Conservation (phyloP, 2,329 filamentous ascomycete genomes). For the Calonectria pseudoturangicola region DNA sequence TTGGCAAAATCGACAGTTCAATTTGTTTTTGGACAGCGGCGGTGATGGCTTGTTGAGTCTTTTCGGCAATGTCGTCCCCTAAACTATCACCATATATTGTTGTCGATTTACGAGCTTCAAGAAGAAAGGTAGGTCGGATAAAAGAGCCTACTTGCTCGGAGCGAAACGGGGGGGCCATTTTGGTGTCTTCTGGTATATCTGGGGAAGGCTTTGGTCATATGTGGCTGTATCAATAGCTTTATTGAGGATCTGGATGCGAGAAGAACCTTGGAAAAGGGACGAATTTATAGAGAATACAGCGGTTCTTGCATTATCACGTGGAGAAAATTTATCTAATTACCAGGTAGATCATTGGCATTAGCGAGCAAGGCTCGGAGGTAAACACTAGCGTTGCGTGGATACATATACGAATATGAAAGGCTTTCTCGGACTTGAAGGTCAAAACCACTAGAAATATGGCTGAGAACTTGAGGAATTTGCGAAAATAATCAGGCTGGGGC, state of each 20-base stretch:
- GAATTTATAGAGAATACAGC: background rate
- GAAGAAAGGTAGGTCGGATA: background rate
- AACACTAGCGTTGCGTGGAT: background rate
- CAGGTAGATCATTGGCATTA: background rate
- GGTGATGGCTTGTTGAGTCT: slow-evolving; percentile 4
- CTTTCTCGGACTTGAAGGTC: background rate
- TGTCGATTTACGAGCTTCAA: background rate
- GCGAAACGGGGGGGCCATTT: slow-evolving; percentile 10
- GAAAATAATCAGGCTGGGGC: background rate
- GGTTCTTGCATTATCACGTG: background rate
- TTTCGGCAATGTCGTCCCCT: background rate
- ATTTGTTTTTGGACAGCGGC: slow-evolving; percentile 28
- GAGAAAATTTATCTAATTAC: background rate
- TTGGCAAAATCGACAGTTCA: slow-evolving; percentile 20
- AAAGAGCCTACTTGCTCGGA: slow-evolving; percentile 17
- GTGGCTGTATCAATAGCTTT: background rate
- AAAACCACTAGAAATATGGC: background rate
- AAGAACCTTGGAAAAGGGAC: background rate
- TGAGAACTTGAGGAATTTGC: slow-evolving; percentile 10
- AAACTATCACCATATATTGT: background rate
- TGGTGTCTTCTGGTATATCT: background rate
- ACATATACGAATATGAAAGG: too few species aligned
- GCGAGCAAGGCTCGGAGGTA: background rate
- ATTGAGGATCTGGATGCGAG: background rate
- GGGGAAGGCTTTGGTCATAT: too few species aligned